These are phyloP conservation scores for Schizonepeta tenuifolia DNA, from an alignment of 257 asterid species.

Conservation along the genomic window DNA sequence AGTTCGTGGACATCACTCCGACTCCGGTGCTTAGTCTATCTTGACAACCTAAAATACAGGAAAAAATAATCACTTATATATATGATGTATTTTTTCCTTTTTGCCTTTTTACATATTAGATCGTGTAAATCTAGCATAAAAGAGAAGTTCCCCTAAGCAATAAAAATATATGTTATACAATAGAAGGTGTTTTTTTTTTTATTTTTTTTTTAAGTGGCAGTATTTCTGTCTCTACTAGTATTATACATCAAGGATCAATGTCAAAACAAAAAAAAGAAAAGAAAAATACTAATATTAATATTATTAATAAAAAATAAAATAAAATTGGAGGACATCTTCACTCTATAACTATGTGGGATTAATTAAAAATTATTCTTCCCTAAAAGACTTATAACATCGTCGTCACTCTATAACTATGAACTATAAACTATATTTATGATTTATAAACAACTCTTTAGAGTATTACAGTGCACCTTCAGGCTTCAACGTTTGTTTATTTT, in stretches of 20 bases:
- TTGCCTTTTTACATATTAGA: neutral
- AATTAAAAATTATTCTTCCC: too few species aligned
- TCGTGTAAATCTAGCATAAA: slow-evolving; percentile 18
- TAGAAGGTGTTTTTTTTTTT: neutral
- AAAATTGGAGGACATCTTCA: too few species aligned
- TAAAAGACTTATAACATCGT: too few species aligned
- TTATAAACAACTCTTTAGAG: neutral
- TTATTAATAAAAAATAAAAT: too few species aligned
- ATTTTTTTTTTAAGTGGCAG: neutral
- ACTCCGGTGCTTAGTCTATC: slow-evolving; percentile 1
- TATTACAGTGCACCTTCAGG: neutral
- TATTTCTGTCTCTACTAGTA: too few species aligned
- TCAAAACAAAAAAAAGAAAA: too few species aligned
- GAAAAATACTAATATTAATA: too few species aligned
- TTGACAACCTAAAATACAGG: neutral
- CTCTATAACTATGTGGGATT: too few species aligned
- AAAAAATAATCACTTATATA: slow-evolving; percentile 2
- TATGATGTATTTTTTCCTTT: neutral
- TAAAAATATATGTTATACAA: neutral
- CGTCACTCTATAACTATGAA: too few species aligned
- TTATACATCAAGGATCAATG: too few species aligned
- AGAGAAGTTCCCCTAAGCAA: slow-evolving; percentile 27
- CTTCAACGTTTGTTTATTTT: neutral
- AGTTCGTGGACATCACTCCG: neutral
- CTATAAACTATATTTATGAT: too few species aligned